Conservation (phyloP, 2,329 filamentous ascomycete genomes). For the Talaromyces sp. region DNA sequence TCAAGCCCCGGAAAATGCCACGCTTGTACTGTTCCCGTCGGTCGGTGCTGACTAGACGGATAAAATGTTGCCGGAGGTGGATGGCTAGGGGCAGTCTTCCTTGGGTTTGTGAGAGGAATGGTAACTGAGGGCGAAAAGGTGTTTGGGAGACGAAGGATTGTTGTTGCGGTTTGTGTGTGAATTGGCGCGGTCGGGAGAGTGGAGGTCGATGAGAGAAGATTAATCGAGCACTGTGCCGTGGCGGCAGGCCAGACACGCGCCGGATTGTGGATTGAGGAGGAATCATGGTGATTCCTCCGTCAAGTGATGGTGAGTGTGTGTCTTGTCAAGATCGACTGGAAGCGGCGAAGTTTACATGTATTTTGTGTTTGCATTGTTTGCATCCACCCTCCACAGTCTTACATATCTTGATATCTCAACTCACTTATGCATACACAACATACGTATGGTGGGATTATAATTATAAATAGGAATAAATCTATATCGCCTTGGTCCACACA, state of each 20-base stretch:
- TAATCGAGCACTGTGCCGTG: constrained; percentile 22
- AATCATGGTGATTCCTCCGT: constrained; percentile 22
- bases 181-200: constrained; percentile 41
- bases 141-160: constrained; percentile 48
- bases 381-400: constrained; percentile 5
- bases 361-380: constrained; percentile 18
- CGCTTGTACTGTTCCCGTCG: constrained; percentile 47
- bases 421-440: neutral
- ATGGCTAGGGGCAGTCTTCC: constrained; percentile 40
- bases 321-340: neutral
- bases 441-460: neutral
- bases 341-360: neutral
- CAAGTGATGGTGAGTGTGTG: neutral
- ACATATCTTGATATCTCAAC: neutral
- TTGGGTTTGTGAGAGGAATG: constrained; percentile 51
- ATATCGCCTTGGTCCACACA: constrained; percentile 49
- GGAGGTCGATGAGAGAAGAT: neutral
- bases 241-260: constrained; percentile 35
- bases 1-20: constrained; percentile 58
- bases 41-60: constrained; percentile 74
- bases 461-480: constrained; percentile 14
- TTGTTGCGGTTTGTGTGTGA: constrained; percentile 53
- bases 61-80: constrained; percentile 49
- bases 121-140: constrained; percentile 56
- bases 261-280: constrained; percentile 27